Percentiles rank a stretch among this genome's conserved stretches.
Evolutionary conservation across 495 filamentous ascomycete genomes (phyloP).

Genomic region (Chaetomium fimeti): DNA sequence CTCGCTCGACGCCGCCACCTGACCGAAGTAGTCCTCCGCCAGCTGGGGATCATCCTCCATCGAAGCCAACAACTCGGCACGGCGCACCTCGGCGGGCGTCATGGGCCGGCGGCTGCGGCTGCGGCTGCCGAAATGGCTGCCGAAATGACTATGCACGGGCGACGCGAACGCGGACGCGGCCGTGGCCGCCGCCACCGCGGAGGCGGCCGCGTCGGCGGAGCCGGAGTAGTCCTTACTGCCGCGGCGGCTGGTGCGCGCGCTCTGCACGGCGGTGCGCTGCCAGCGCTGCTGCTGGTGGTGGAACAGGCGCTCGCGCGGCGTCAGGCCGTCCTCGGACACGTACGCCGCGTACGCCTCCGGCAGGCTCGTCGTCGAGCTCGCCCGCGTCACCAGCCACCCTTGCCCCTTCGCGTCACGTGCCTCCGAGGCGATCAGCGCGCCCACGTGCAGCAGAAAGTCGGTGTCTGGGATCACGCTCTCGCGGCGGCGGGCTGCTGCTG

Average conservation of each 20-base stretch:
- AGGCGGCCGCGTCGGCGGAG: neutral
- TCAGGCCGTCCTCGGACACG: too few relatives aligned
- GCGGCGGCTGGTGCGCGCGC: neutral
- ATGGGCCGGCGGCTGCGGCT: constrained; percentile 43
- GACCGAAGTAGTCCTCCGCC: neutral
- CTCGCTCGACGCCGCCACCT: constrained; percentile 11
- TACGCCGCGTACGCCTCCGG: too few relatives aligned
- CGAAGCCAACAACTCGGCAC: constrained; percentile 31
- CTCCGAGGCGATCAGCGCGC: constrained; percentile 66
- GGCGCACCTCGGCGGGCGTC: constrained; percentile 7
- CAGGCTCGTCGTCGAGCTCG: constrained; percentile 64
- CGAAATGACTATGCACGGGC: constrained; percentile 40
- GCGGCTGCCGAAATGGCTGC: constrained; percentile 43
- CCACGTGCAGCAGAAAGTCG: constrained; percentile 75
- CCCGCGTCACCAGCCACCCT: constrained; percentile 70
- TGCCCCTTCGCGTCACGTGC: constrained; percentile 76
- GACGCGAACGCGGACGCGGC: constrained; percentile 26
- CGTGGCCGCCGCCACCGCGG: neutral
- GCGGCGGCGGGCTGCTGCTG: constrained; percentile 21
- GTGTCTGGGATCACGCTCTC: constrained; percentile 41
- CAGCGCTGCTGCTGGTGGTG: neutral
- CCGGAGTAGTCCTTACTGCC: neutral
- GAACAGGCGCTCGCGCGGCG: constrained; percentile 20
- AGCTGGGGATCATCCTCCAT: constrained; percentile 21
- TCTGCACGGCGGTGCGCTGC: neutral